Evolutionary conservation across 2,329 filamentous ascomycete genomes (phyloP), one percentile per base, ranked within the genome.

Genomic region (Fusarium austroafricanum): DNA sequence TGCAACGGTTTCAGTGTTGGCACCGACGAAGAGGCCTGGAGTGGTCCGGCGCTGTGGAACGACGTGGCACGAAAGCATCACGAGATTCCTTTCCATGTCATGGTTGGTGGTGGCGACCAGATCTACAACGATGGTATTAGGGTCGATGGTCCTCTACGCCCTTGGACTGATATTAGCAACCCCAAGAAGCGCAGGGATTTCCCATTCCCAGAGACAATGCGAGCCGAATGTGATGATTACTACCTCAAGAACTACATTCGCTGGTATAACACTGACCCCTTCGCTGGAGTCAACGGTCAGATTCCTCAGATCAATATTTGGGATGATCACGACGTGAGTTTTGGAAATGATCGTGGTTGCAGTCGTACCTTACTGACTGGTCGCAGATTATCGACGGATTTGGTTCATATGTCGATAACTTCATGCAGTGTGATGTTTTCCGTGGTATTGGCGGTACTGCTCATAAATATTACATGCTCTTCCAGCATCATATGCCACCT

Each of bases 381-480:
- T 20, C 39, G 57, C 72, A 94, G 81, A 94, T 94, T 70, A 96
- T 95, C 70, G 91, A 94, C 78, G 96, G 96, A 0, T 99, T 93
- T 76, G 96, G 96, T 6, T 97, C 94, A 1, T 99, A 99, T 78
- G 89, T 94, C 26, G 89, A 97, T 74, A 89, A 94, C 37, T 98
- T 98, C 76, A 98, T 98, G 94, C 88, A 87, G 72, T 96, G 93
- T 51, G 87, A 93, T 45, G 93, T 99, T 8, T 98, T 99, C 79
- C 91, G 92, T 43, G 96, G 96, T 20, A 88, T 99, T 57, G 96
- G 96, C 7, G 93, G 92, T 31, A 89, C 94, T 55, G 96, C 96
- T 2, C 96, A 96, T 84, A 99, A 99, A 79, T 98, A 98, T 80
- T 99, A 99, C 77, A 88, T 98, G 86, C 87, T 99, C 11, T 99